These are phyloP conservation scores for Mortierella sp. DNA, from an alignment of 371 early-diverging fungal genomes.

Conservation along the genomic window DNA sequence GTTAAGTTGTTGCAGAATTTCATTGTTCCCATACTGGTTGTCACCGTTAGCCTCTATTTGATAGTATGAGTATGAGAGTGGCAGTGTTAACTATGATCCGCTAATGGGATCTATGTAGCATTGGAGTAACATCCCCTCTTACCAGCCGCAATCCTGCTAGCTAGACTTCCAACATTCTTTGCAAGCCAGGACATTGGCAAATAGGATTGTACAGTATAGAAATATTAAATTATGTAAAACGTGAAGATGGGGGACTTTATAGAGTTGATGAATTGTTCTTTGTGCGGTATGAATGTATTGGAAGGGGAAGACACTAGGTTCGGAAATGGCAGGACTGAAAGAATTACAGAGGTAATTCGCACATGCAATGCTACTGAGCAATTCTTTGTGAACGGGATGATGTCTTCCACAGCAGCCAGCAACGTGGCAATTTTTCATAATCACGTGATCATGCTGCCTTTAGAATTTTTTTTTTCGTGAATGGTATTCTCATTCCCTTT, in stretches of 20 bases:
- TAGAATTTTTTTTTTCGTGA: not conserved
- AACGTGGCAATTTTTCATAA: no score
- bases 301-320: not conserved
- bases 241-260: not conserved
- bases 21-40: slow-evolving; percentile 23
- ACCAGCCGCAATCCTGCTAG: slow-evolving; percentile 54
- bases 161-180: slow-evolving; percentile 51
- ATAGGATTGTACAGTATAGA: not conserved
- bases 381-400: no score
- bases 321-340: no score
- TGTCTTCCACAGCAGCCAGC: no score
- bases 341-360: no score
- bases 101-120: not conserved
- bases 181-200: slow-evolving; percentile 53
- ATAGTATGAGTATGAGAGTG: not conserved
- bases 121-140: not conserved
- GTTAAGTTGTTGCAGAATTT: slow-evolving; percentile 28
- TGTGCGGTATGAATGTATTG: not conserved
- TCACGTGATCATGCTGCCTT: no score
- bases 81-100: not conserved
- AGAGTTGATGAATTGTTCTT: no score
- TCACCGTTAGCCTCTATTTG: slow-evolving; percentile 44
- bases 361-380: no score
- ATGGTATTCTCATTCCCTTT: not conserved
- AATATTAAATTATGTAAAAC: not conserved